phyloP scores from a whole-genome alignment of 441 rosid species.

The Dalechampia spathulata region DNA sequence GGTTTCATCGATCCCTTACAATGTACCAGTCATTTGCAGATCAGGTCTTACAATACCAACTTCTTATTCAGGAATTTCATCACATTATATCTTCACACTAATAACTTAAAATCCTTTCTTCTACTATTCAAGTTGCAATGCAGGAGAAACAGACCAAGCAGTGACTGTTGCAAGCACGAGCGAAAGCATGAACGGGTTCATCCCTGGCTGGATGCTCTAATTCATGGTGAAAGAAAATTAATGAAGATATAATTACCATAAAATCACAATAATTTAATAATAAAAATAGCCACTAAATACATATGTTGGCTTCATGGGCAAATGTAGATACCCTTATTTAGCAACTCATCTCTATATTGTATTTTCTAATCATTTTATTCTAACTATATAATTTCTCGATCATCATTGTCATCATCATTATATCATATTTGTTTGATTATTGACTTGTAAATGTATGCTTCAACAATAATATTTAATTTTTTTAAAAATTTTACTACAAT shows the following conservation, averaged over 20 bases:
- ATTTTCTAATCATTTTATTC: no score
- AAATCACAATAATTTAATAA: no score
- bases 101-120: no score
- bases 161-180: slow-evolving; percentile 33
- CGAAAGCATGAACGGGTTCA: slow-evolving; percentile 37
- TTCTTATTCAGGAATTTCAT: no score
- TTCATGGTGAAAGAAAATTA: neutral
- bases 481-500: no score
- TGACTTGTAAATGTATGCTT: neutral
- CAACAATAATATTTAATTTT: no score
- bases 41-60: slow-evolving; percentile 51
- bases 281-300: no score
- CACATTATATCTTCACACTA: no score
- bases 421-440: neutral
- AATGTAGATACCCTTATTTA: neutral
- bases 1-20: slow-evolving; percentile 29
- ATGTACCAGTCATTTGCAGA: slow-evolving; percentile 28
- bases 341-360: neutral
- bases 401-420: no score
- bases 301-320: neutral
- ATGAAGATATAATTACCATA: no score
- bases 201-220: slow-evolving; percentile 68
- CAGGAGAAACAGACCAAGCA: slow-evolving; percentile 23
- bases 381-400: no score
- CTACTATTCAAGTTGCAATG: no score